A percentile compares a stretch with the other conserved stretches of the same genome.
These are phyloP conservation scores for Fusarium caatingaense DNA, from an alignment of 2,329 filamentous ascomycete genomes.

Conservation along the genomic window DNA sequence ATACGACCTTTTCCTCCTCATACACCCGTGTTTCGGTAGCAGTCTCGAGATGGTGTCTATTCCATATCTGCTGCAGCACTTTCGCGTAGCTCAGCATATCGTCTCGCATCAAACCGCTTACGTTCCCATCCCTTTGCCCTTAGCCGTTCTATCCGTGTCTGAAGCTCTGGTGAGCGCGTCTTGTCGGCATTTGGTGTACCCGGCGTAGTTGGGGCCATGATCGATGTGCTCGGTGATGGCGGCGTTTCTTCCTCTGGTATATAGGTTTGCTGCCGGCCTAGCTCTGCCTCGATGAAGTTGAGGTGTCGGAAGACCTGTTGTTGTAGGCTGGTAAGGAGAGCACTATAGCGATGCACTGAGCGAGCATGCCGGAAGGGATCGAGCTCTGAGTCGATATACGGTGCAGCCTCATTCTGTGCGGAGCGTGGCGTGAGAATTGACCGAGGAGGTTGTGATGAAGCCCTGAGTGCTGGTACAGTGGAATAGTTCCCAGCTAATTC, in stretches of 20 bases:
- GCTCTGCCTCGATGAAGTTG: slow-evolving; percentile 57
- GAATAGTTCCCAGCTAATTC: slow-evolving; percentile 33
- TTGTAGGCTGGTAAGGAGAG: slow-evolving; percentile 60
- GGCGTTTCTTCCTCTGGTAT: slow-evolving; percentile 39
- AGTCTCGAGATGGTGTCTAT: background rate
- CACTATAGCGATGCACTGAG: slow-evolving; percentile 62
- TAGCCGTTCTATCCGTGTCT: slow-evolving; percentile 65
- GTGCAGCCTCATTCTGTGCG: slow-evolving; percentile 7
- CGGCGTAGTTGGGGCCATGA: slow-evolving; percentile 6
- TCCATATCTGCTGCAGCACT: slow-evolving; percentile 63
- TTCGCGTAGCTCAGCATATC: slow-evolving; percentile 65
- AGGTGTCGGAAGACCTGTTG: slow-evolving; percentile 63
- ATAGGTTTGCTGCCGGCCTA: slow-evolving; percentile 34
- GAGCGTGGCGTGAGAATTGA: slow-evolving; percentile 34
- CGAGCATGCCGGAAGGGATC: slow-evolving; percentile 56
- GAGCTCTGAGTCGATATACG: slow-evolving; percentile 33
- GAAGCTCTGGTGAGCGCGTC: slow-evolving; percentile 56
- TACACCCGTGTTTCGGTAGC: background rate
- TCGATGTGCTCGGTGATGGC: background rate
- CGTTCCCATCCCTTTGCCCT: slow-evolving; percentile 66
- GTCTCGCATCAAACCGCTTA: slow-evolving; percentile 63
- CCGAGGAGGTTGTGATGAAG: slow-evolving; percentile 34
- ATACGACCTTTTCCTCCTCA: background rate
- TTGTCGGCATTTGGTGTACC: slow-evolving; percentile 48
- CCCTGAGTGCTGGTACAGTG: slow-evolving; percentile 1